Conservation (phyloP, 768 basidiomycete species). For the Tulasnella sp. region DNA sequence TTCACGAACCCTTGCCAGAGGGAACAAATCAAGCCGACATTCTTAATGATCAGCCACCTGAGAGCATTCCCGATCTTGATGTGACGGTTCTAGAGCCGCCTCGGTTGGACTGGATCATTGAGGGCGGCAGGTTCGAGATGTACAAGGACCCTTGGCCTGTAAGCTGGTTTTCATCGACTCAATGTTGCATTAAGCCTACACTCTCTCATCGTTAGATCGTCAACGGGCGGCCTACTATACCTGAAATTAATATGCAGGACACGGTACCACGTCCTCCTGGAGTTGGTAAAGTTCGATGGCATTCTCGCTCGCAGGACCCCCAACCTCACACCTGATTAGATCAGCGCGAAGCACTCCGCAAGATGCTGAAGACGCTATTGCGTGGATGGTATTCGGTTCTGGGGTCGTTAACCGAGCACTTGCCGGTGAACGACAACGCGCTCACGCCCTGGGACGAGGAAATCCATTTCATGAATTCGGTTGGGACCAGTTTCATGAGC, state of each 20-base stretch:
- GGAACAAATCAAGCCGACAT: constrained; percentile 47
- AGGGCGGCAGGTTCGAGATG: constrained; percentile 69
- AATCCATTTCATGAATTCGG: constrained; percentile 70
- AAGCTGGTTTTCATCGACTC: constrained; percentile 28
- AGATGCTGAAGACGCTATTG: constrained; percentile 65
- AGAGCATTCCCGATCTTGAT: constrained; percentile 59
- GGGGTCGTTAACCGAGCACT: constrained; percentile 21
- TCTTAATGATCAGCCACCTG: constrained; percentile 56
- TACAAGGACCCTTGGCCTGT: constrained; percentile 91
- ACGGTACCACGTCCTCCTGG: constrained; percentile 17
- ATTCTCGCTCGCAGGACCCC: neutral
- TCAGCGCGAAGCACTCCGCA: constrained; percentile 61
- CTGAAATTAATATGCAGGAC: neutral
- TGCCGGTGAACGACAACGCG: constrained; percentile 27
- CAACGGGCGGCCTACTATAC: neutral
- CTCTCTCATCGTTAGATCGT: constrained; percentile 11
- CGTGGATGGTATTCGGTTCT: constrained; percentile 70
- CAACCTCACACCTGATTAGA: constrained; percentile 35
- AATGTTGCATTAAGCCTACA: no score
- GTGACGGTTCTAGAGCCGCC: constrained; percentile 72
- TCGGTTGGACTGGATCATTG: constrained; percentile 81
- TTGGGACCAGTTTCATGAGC: constrained; percentile 81
- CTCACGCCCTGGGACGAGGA: constrained; percentile 55
- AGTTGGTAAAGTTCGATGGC: neutral
- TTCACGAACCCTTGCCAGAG: constrained; percentile 28